phyloP scores from a whole-genome alignment of 2,329 filamentous ascomycete species.

The Aspergillus fumigatiaffinis region DNA sequence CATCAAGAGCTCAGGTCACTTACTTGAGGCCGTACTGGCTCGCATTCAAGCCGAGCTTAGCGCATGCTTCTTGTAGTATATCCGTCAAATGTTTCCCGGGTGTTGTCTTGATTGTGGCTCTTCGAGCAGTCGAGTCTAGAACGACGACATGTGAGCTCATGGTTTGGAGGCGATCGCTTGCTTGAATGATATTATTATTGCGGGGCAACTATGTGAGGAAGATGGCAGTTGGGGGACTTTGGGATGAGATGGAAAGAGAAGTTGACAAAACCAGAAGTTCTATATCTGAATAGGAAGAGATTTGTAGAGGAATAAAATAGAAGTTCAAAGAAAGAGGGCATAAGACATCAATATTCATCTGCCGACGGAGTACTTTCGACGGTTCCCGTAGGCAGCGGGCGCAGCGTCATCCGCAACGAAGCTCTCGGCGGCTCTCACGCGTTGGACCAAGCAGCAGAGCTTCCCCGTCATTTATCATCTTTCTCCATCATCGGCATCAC shows the following conservation, averaged over 20 bases:
- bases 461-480: constrained; percentile 23
- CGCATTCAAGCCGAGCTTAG: constrained; percentile 69
- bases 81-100: constrained; percentile 79
- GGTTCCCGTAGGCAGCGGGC: constrained; percentile 22
- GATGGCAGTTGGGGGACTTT: background rate
- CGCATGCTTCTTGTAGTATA: constrained; percentile 81
- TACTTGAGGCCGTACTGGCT: constrained; percentile 80
- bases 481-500: constrained; percentile 17
- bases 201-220: constrained; percentile 10
- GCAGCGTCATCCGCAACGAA: constrained; percentile 24
- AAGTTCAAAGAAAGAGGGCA: constrained; percentile 2
- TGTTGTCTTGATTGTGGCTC: constrained; percentile 76
- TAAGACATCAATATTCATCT: background rate
- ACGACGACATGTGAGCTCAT: constrained; percentile 91
- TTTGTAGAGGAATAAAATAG: constrained; percentile 8
- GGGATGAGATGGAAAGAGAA: background rate
- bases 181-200: constrained; percentile 11
- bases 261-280: background rate
- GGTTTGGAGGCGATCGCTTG: constrained; percentile 16
- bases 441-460: constrained; percentile 18
- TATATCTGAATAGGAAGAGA: background rate
- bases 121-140: constrained; percentile 72
- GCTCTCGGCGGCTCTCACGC: constrained; percentile 19
- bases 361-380: background rate
- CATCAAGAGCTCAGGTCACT: constrained; percentile 17